Conservation (phyloP, 352 stramenopile genomes). For the Pythium phragmitis region DNA sequence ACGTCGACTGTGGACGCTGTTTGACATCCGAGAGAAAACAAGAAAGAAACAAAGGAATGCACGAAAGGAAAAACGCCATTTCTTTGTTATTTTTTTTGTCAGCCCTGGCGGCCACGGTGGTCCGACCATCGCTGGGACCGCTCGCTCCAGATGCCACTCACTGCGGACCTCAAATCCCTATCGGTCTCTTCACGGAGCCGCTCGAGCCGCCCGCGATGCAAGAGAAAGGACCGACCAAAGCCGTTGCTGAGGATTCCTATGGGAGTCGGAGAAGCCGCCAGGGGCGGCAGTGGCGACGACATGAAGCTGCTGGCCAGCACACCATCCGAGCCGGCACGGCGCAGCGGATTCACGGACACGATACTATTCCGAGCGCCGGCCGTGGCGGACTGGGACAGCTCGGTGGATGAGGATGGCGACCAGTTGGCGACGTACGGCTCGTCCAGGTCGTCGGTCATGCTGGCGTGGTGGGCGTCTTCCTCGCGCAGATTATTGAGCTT, state of each 20-base stretch:
- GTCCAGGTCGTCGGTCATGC: neutral
- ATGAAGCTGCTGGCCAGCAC: neutral
- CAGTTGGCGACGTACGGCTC: constrained; percentile 9
- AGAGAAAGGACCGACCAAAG: constrained; percentile 19
- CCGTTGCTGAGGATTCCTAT: neutral
- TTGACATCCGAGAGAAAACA: neutral
- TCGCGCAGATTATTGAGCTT: constrained; percentile 9
- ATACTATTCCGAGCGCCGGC: too few species aligned
- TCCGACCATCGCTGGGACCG: constrained; percentile 16
- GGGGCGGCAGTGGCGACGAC: neutral
- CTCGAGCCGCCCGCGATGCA: constrained; percentile 8
- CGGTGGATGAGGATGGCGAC: neutral
- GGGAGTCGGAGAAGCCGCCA: neutral
- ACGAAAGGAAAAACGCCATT: too few species aligned
- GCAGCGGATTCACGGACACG: neutral
- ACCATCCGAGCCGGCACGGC: constrained; percentile 8
- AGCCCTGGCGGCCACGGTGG: constrained; percentile 9
- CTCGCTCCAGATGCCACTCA: constrained; percentile 29
- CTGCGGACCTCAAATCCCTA: constrained; percentile 12
- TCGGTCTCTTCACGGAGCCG: constrained; percentile 22
- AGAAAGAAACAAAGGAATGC: neutral
- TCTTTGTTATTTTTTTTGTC: neutral
- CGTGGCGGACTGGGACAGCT: too few species aligned
- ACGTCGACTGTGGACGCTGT: neutral
- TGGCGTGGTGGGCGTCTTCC: constrained; percentile 9